phyloP scores from a whole-genome alignment of 1,284 basidiomycete species.

The Ustanciosporium gigantosporum region DNA sequence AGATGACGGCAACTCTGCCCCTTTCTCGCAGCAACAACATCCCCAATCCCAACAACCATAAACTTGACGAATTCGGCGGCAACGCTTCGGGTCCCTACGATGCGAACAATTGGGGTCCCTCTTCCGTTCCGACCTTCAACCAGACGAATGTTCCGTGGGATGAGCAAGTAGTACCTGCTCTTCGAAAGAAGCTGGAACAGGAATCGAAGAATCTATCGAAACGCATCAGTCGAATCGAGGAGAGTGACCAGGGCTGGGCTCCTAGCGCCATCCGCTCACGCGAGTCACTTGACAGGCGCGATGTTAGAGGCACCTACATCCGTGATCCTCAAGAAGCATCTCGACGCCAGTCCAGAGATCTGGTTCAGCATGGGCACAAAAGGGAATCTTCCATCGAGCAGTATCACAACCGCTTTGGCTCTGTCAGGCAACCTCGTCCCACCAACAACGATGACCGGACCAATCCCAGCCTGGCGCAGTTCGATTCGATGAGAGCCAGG shows the following conservation, averaged over 20 bases:
- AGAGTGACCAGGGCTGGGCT: conserved; percentile 25
- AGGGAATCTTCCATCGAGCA: conserved; percentile 25
- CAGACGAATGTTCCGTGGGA: conserved; percentile 33
- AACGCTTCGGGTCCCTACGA: background rate
- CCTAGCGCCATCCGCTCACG: conserved; percentile 1
- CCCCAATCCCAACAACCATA: background rate
- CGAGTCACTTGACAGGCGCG: conserved; percentile 5
- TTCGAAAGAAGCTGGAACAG: conserved; percentile 40
- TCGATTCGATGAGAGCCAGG: background rate
- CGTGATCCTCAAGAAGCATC: background rate
- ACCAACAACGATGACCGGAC: background rate
- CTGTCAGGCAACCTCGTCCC: conserved; percentile 3
- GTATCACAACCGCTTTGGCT: conserved; percentile 27
- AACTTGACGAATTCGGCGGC: background rate
- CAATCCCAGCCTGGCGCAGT: background rate
- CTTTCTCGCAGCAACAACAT: conserved; percentile 17
- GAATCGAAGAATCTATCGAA: conserved; percentile 22
- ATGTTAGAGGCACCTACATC: background rate
- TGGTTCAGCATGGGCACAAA: conserved; percentile 17
- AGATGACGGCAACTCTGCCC: conserved; percentile 5
- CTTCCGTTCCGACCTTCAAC: conserved; percentile 15
- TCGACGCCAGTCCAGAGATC: conserved; percentile 12
- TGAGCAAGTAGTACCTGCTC: conserved; percentile 42
- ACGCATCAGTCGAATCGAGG: conserved; percentile 37
- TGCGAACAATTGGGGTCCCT: conserved; percentile 26